These are phyloP conservation scores for Nothophytophthora sp. DNA, from an alignment of 352 stramenopile species.

Conservation along the genomic window DNA sequence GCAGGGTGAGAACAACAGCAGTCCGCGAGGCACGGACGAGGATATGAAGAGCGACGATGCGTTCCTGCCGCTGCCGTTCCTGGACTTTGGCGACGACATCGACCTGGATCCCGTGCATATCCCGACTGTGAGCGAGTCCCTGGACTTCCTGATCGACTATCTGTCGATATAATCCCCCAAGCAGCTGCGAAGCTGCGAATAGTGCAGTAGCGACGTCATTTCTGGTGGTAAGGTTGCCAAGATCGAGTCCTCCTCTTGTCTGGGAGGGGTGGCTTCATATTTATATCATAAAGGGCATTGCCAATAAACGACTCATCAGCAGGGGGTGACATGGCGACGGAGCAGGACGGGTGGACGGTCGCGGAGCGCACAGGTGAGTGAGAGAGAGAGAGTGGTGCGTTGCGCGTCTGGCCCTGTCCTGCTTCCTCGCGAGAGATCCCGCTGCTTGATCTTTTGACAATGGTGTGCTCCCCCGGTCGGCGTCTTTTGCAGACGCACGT, in stretches of 20 bases:
- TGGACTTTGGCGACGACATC: conserved; percentile 49
- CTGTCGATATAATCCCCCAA: conserved; percentile 38
- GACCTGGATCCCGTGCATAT: conserved; percentile 48
- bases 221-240: conserved; percentile 24
- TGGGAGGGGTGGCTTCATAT: conserved; percentile 25
- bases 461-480: conserved; percentile 6
- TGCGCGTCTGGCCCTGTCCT: not conserved
- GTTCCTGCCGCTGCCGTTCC: conserved; percentile 40
- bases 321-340: conserved; percentile 1
- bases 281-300: conserved; percentile 37
- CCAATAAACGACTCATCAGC: conserved; percentile 23
- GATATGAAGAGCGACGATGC: conserved; percentile 39
- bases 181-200: conserved; percentile 22
- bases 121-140: conserved; percentile 59
- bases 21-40: conserved; percentile 25
- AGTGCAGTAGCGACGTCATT: conserved; percentile 28
- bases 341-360: conserved; percentile 8
- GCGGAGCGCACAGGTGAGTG: not conserved
- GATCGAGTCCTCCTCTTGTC: conserved; percentile 12
- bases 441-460: conserved; percentile 22
- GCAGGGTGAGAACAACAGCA: conserved; percentile 15
- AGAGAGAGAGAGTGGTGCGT: not conserved
- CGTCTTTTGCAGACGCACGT: conserved; percentile 12
- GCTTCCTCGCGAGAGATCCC: not conserved
- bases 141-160: conserved; percentile 71